These are phyloP conservation scores for Aegilops sharonensis DNA, from an alignment of 176 grass and related monocot species.

Conservation along the genomic window DNA sequence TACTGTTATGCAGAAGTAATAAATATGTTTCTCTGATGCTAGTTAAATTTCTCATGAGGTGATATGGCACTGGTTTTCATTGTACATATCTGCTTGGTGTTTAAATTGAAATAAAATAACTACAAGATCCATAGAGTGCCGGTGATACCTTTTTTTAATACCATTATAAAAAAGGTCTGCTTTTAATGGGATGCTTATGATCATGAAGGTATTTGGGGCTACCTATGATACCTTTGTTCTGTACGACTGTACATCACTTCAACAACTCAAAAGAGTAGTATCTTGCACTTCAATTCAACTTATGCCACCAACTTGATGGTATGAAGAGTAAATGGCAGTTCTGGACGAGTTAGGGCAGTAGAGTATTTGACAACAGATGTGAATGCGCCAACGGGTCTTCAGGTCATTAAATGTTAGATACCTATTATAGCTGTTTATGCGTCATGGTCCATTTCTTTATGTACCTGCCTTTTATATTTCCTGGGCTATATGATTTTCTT, in stretches of 20 bases:
- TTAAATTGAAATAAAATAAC: not conserved
- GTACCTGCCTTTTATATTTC: not conserved
- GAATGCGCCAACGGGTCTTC: constrained; percentile 13
- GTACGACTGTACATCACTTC: not conserved
- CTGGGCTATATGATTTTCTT: not conserved
- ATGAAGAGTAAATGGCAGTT: not conserved
- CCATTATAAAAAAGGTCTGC: not conserved
- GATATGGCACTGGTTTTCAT: not conserved
- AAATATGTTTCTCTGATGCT: not conserved
- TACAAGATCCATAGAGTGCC: not conserved
- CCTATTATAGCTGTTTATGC: not conserved
- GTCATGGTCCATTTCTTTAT: not conserved
- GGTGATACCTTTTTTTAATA: not conserved
- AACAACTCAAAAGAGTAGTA: constrained; percentile 41
- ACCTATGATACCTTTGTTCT: not conserved
- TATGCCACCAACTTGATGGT: constrained; percentile 37
- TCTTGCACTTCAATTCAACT: constrained; percentile 39
- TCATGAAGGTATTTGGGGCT: constrained; percentile 21
- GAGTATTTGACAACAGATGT: not conserved
- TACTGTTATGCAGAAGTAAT: not conserved
- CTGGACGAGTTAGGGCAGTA: constrained; percentile 15
- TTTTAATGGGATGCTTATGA: not conserved
- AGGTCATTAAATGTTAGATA: constrained; percentile 14
- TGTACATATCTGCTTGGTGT: not conserved
- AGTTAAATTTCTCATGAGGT: not conserved